Conservation (phyloP, 495 filamentous ascomycete genomes). For the Penicillium tannophilum region DNA sequence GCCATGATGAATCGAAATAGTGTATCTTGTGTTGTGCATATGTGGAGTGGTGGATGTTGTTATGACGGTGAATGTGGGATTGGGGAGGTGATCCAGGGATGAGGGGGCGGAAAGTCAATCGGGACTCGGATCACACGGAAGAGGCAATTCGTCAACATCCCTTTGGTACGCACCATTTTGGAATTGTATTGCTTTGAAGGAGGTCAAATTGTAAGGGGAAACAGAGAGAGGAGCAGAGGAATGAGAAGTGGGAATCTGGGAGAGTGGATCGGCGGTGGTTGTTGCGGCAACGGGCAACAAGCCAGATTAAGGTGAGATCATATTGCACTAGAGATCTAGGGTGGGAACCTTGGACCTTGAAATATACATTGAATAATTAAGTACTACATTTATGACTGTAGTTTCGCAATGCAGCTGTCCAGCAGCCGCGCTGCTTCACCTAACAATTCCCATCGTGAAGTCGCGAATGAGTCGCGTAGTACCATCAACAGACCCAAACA, state of each 20-base stretch:
- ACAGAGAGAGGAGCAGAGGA: constrained; percentile 10
- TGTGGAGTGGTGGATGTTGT: neutral
- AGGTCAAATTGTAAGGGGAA: neutral
- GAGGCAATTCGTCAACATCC: constrained; percentile 18
- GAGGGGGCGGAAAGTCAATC: constrained; percentile 14
- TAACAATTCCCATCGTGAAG: constrained; percentile 88
- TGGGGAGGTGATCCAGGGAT: constrained; percentile 10
- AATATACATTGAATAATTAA: too few species aligned
- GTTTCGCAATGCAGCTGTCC: constrained; percentile 73
- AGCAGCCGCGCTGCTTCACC: constrained; percentile 82
- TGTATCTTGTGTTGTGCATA: constrained; percentile 6
- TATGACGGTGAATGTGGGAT: constrained; percentile 3
- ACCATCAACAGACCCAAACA: constrained; percentile 84
- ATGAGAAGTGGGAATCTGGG: constrained; percentile 16
- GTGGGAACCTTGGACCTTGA: neutral
- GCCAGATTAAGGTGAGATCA: constrained; percentile 4
- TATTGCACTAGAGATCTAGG: neutral
- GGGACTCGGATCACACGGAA: constrained; percentile 8
- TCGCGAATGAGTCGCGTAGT: constrained; percentile 76
- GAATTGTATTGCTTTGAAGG: constrained; percentile 7
- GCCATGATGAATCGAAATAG: constrained; percentile 27
- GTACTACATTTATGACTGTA: constrained; percentile 28
- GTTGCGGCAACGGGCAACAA: constrained; percentile 28
- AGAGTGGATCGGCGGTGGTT: constrained; percentile 21
- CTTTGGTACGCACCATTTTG: constrained; percentile 13